Percentiles rank a stretch among this genome's conserved stretches.
phyloP scores from a whole-genome alignment of 176 grass and related monocot genomes.

The Leersia perrieri region DNA sequence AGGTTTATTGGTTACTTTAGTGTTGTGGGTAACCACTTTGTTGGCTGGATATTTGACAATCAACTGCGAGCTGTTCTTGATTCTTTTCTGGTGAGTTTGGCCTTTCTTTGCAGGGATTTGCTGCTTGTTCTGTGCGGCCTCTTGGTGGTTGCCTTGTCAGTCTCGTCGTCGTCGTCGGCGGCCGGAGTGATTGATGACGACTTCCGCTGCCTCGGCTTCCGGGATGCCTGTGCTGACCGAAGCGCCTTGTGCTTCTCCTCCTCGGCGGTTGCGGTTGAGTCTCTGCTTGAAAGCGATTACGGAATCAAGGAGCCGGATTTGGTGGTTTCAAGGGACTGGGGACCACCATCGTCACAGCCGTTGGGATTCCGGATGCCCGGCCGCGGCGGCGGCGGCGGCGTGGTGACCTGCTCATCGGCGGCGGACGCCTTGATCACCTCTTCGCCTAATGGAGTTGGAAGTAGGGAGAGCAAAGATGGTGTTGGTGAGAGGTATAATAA shows the following conservation, averaged over 20 bases:
- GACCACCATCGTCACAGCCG: slow-evolving; percentile 21
- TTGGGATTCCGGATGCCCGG: slow-evolving; percentile 42
- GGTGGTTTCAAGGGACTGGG: slow-evolving; percentile 25
- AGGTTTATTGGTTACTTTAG: slow-evolving; percentile 23
- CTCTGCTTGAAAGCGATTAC: slow-evolving; percentile 39
- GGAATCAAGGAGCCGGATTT: slow-evolving; percentile 34
- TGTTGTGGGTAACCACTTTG: not conserved
- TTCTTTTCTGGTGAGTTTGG: too few species aligned
- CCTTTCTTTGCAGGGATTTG: slow-evolving; percentile 32
- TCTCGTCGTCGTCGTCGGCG: not conserved
- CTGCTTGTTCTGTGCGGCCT: slow-evolving; percentile 33
- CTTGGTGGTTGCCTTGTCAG: slow-evolving; percentile 23
- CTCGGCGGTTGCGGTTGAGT: slow-evolving; percentile 27
- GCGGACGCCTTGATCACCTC: slow-evolving; percentile 28
- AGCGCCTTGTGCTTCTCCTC: slow-evolving; percentile 69
- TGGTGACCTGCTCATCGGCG: slow-evolving; percentile 61
- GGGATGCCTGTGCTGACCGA: slow-evolving; percentile 47
- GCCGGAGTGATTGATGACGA: slow-evolving; percentile 26
- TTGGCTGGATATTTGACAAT: slow-evolving; percentile 34
- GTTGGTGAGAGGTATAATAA: slow-evolving; percentile 37
- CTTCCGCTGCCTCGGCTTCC: slow-evolving; percentile 43
- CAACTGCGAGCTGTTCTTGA: slow-evolving; percentile 24
- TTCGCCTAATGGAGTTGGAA: slow-evolving; percentile 20
- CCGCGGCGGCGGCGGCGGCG: slow-evolving; percentile 43
- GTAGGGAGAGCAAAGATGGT: slow-evolving; percentile 26